Evolutionary conservation across 2,329 filamentous ascomycete genomes (phyloP).

Genomic region (Furcasterigmium furcatum): DNA sequence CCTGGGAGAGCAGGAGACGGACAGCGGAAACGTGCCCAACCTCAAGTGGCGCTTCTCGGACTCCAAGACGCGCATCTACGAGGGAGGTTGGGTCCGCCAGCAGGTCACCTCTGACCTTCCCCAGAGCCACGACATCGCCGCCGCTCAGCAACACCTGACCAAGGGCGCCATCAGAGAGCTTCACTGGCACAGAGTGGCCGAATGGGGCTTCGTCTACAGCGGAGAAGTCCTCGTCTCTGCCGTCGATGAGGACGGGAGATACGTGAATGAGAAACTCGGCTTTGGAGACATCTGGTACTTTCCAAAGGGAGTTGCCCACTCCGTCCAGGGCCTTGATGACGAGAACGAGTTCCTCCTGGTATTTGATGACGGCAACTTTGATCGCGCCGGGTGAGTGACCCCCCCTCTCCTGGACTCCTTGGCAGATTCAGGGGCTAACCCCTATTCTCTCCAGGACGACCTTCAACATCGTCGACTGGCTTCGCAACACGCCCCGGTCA

Average conservation of each 20-base stretch:
- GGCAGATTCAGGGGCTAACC: background rate
- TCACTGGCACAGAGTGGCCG: constrained; percentile 66
- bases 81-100: constrained; percentile 64
- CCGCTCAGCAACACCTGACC: constrained; percentile 64
- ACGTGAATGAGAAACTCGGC: constrained; percentile 50
- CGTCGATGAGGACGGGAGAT: constrained; percentile 58
- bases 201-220: constrained; percentile 62
- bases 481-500: constrained; percentile 59
- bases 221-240: constrained; percentile 57
- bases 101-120: constrained; percentile 67
- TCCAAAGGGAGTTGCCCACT: constrained; percentile 62
- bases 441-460: constrained; percentile 59
- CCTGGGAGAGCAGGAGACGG: constrained; percentile 58
- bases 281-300: constrained; percentile 69
- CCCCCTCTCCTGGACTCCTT: background rate
- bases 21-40: constrained; percentile 62
- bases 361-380: constrained; percentile 66
- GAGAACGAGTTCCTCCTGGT: constrained; percentile 66
- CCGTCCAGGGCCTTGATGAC: constrained; percentile 61
- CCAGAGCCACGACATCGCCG: constrained; percentile 62
- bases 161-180: constrained; percentile 65
- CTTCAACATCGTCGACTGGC: constrained; percentile 70
- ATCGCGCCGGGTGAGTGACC: constrained; percentile 49
- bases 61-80: constrained; percentile 59
- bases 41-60: constrained; percentile 69